These are phyloP conservation scores for Cutaneotrichosporon sp. DNA, from an alignment of 1,284 basidiomycete species.

Conservation along the genomic window DNA sequence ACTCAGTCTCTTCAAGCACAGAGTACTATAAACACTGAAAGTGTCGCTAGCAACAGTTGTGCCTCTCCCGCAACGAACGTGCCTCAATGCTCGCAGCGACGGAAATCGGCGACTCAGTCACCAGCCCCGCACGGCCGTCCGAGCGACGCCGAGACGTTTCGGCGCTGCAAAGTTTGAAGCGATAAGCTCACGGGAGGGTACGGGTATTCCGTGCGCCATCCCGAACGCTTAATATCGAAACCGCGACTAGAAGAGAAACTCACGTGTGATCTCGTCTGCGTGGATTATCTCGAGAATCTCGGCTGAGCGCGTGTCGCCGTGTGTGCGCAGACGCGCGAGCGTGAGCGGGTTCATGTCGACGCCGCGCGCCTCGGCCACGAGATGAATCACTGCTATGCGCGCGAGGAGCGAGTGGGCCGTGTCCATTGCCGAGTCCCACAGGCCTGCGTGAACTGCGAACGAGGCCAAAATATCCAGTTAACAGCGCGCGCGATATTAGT, in stretches of 20 bases:
- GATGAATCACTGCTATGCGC: constrained; percentile 78
- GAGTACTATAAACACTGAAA: too few relatives aligned
- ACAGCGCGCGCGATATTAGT: not conserved
- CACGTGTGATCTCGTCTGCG: constrained; percentile 66
- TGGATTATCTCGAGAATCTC: constrained; percentile 69
- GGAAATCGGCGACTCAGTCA: too few relatives aligned
- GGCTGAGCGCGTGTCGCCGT: constrained; percentile 66
- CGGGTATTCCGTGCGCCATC: too few relatives aligned
- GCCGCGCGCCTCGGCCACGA: constrained; percentile 82
- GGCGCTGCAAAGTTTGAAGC: too few relatives aligned
- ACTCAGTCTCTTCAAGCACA: too few relatives aligned
- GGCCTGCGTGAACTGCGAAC: constrained; percentile 61
- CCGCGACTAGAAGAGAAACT: constrained; percentile 41
- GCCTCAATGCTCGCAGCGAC: too few relatives aligned
- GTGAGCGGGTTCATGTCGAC: constrained; percentile 81
- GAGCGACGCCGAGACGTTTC: too few relatives aligned
- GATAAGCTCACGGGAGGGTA: too few relatives aligned
- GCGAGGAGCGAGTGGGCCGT: constrained; percentile 68
- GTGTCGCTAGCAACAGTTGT: too few relatives aligned
- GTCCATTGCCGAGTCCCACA: constrained; percentile 74
- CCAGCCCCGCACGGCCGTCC: too few relatives aligned
- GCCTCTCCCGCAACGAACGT: too few relatives aligned
- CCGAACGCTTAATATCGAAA: not conserved
- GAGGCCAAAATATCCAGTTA: not conserved
- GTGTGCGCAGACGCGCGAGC: constrained; percentile 67